A percentile compares a stretch with the other conserved stretches of the same genome.
Conservation (phyloP, 306 rosid genomes). For the Vachellia collinsii region DNA sequence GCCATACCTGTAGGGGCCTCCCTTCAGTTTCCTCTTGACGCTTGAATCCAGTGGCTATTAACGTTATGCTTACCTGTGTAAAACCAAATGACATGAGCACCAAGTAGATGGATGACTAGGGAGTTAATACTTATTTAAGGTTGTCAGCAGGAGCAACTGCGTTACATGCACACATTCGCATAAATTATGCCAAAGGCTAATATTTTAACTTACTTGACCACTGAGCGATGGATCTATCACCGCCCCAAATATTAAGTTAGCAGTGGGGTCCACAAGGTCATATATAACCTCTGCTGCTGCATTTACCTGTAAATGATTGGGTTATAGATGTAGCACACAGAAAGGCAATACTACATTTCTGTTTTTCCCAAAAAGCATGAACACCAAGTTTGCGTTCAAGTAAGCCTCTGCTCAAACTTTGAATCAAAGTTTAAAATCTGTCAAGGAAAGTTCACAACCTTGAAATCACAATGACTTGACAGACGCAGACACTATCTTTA, state of each 20-base stretch:
- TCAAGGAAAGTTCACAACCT: constrained; percentile 10
- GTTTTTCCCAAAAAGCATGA: constrained; percentile 6
- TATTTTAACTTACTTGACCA: constrained; percentile 82
- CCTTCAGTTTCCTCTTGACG: constrained; percentile 96
- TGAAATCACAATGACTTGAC: constrained; percentile 28
- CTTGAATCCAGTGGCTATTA: constrained; percentile 98
- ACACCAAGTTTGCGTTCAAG: constrained; percentile 11
- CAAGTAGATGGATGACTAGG: neutral
- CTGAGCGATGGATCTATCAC: constrained; percentile 96
- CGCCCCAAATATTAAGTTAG: constrained; percentile 96
- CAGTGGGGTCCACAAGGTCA: constrained; percentile 98
- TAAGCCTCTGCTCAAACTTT: constrained; percentile 24
- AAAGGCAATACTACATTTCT: constrained; percentile 29
- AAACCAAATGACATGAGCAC: constrained; percentile 34
- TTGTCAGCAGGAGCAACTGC: neutral
- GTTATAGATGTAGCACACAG: constrained; percentile 32
- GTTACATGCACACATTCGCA: constrained; percentile 21
- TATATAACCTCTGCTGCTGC: constrained; percentile 99
- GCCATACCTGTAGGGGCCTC: constrained; percentile 71
- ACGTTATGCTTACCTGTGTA: constrained; percentile 88
- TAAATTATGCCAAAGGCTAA: constrained; percentile 18
- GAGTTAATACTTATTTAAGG: neutral
- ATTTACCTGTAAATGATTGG: constrained; percentile 70
- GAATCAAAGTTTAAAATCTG: constrained; percentile 28
- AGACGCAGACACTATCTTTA: neutral